These are phyloP conservation scores for Nemania abortiva DNA, from an alignment of 2,329 filamentous ascomycete species.

Conservation along the genomic window DNA sequence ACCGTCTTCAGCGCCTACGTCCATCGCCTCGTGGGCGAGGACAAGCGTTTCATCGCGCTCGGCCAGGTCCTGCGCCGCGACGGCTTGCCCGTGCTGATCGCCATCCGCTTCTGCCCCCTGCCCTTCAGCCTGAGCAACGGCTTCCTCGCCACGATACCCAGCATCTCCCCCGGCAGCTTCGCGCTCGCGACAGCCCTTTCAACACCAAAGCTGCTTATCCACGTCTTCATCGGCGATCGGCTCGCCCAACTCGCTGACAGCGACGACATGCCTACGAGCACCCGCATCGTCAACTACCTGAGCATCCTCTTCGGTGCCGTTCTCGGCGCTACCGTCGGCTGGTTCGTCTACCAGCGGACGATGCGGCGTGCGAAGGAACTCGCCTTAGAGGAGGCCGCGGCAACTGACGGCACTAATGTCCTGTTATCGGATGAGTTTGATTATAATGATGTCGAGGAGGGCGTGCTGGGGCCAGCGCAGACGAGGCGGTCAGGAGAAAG, in stretches of 20 bases:
- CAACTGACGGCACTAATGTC: conserved; percentile 17
- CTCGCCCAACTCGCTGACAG: conserved; percentile 86
- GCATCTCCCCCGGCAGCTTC: conserved; percentile 81
- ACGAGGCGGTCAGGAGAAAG: conserved; percentile 54
- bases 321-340: conserved; percentile 81
- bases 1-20: conserved; percentile 84
- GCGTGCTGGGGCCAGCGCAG: conserved; percentile 49
- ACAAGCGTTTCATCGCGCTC: conserved; percentile 89
- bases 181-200: conserved; percentile 84
- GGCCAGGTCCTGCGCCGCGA: conserved; percentile 90
- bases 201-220: conserved; percentile 87
- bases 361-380: conserved; percentile 73
- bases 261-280: conserved; percentile 82
- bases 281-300: conserved; percentile 85
- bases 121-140: conserved; percentile 95
- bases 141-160: conserved; percentile 93
- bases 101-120: conserved; percentile 91
- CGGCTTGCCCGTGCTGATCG: conserved; percentile 87
- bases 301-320: conserved; percentile 79
- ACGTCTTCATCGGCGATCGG: conserved; percentile 90
- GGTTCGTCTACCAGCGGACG: conserved; percentile 83
- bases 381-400: conserved; percentile 57
- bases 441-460: conserved; percentile 62
- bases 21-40: conserved; percentile 80
- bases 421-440: conserved; percentile 33